A percentile compares a stretch with the other conserved stretches of the same genome.
Conservation (phyloP, 208 protist species). For the Borovskyia barvae region DNA sequence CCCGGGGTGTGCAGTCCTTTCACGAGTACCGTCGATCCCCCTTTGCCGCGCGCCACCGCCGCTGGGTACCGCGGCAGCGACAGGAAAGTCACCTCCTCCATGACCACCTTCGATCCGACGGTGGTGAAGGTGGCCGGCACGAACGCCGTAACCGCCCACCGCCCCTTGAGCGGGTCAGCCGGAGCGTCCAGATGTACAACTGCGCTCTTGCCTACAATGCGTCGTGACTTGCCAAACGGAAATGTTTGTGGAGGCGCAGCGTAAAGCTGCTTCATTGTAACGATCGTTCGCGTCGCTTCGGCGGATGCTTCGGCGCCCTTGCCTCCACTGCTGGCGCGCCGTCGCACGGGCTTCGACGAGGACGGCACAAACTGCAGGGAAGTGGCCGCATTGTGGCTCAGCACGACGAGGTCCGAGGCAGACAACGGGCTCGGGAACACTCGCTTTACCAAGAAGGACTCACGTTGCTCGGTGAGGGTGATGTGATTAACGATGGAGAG, state of each 20-base stretch:
- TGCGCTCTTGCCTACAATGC: constrained; percentile 55
- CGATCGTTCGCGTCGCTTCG: background rate
- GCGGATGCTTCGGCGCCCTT: background rate
- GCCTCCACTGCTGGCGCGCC: background rate
- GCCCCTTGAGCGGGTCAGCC: constrained; percentile 14
- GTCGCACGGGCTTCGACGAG: background rate
- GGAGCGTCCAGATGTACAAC: constrained; percentile 69
- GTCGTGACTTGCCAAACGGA: constrained; percentile 22
- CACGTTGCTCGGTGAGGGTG: constrained; percentile 51
- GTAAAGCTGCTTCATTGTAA: constrained; percentile 24
- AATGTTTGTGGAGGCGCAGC: constrained; percentile 7
- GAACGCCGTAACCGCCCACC: constrained; percentile 40
- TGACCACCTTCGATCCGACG: constrained; percentile 37
- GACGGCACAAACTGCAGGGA: constrained; percentile 18
- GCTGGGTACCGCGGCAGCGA: constrained; percentile 37
- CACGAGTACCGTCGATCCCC: constrained; percentile 61
- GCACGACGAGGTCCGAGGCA: constrained; percentile 34
- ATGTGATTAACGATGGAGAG: constrained; percentile 63
- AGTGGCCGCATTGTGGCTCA: constrained; percentile 58
- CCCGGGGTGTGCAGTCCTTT: constrained; percentile 57
- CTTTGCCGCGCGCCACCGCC: constrained; percentile 33
- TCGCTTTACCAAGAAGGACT: constrained; percentile 61
- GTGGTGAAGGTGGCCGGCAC: constrained; percentile 27
- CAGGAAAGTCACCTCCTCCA: constrained; percentile 50
- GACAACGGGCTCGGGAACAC: constrained; percentile 55